Conservation (phyloP, 2,329 filamentous ascomycete genomes). For the Trichoderma arundinaceum region DNA sequence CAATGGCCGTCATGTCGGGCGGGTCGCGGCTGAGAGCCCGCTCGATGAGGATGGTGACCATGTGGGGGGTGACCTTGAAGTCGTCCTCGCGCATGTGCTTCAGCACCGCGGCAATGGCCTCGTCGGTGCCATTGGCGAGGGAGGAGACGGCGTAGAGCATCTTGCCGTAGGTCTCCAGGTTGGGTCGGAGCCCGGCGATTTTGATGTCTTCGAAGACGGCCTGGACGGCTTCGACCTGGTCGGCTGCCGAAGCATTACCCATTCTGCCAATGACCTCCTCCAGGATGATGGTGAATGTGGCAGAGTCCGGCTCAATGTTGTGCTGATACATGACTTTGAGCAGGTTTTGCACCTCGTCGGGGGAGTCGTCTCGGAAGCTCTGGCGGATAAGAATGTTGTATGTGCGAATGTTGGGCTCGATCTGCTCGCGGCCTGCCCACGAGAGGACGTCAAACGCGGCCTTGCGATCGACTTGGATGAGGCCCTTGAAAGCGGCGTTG, state of each 20-base stretch:
- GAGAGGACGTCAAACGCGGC: slow-evolving; percentile 60
- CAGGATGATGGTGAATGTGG: slow-evolving; percentile 76
- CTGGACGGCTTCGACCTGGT: slow-evolving; percentile 60
- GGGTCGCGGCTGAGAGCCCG: slow-evolving; percentile 65
- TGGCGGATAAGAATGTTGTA: slow-evolving; percentile 74
- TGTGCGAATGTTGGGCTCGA: slow-evolving; percentile 62
- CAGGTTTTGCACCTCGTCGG: slow-evolving; percentile 56
- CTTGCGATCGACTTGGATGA: slow-evolving; percentile 58
- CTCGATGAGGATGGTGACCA: slow-evolving; percentile 75
- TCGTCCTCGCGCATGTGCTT: slow-evolving; percentile 63
- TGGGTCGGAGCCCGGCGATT: slow-evolving; percentile 61
- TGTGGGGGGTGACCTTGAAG: slow-evolving; percentile 63
- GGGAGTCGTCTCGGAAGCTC: slow-evolving; percentile 57
- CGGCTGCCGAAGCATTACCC: slow-evolving; percentile 46
- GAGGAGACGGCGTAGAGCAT: slow-evolving; percentile 63
- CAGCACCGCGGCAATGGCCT: slow-evolving; percentile 65
- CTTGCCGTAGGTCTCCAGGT: slow-evolving; percentile 69
- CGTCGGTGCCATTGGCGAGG: slow-evolving; percentile 47
- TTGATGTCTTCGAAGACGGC: slow-evolving; percentile 64
- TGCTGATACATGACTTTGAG: slow-evolving; percentile 64
- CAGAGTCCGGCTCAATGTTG: slow-evolving; percentile 64
- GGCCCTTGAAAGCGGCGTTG: slow-evolving; percentile 71
- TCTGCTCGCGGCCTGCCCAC: slow-evolving; percentile 63
- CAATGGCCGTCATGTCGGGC: slow-evolving; percentile 65
- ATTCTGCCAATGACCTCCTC: slow-evolving; percentile 60